phyloP scores from a whole-genome alignment of 2,329 filamentous ascomycete genomes.

The Chaetomium olivaceum region DNA sequence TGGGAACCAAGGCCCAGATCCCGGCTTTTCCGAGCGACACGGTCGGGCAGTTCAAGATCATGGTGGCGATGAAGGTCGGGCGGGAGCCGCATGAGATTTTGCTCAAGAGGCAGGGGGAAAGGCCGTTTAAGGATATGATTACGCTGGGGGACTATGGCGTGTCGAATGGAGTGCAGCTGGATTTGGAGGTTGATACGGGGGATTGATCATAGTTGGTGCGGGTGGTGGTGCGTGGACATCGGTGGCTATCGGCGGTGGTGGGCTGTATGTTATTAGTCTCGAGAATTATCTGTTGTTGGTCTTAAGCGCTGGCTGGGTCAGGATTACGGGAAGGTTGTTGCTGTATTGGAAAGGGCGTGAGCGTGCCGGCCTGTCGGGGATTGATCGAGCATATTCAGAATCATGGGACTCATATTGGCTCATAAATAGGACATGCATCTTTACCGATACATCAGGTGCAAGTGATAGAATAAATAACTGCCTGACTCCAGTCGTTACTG shows the following conservation, averaged over 20 bases:
- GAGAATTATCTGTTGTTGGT: too few species aligned
- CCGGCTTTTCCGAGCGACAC: slow-evolving; percentile 84
- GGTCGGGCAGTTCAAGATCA: slow-evolving; percentile 83
- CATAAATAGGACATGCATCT: too few species aligned
- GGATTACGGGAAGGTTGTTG: not conserved
- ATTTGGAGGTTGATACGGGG: slow-evolving; percentile 62
- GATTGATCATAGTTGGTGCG: slow-evolving; percentile 47
- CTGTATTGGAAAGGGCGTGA: too few species aligned
- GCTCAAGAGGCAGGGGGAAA: slow-evolving; percentile 85
- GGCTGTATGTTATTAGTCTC: not conserved
- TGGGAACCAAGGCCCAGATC: slow-evolving; percentile 93
- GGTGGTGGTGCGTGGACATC: not conserved
- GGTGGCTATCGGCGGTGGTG: too few species aligned
- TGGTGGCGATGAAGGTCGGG: slow-evolving; percentile 87
- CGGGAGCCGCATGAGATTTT: slow-evolving; percentile 88
- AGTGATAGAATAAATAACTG: not conserved
- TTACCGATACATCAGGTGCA: too few species aligned
- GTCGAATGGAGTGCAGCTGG: slow-evolving; percentile 77
- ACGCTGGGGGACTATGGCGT: slow-evolving; percentile 92
- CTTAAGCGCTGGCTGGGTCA: not conserved
- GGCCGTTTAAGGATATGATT: slow-evolving; percentile 90
- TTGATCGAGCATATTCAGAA: too few species aligned
- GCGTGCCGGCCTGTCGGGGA: too few species aligned
- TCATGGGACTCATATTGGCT: not conserved
- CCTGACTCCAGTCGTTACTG: too few species aligned